Evolutionary conservation across 495 filamentous ascomycete species (phyloP).

Genomic region (Cairneyella variabilis): DNA sequence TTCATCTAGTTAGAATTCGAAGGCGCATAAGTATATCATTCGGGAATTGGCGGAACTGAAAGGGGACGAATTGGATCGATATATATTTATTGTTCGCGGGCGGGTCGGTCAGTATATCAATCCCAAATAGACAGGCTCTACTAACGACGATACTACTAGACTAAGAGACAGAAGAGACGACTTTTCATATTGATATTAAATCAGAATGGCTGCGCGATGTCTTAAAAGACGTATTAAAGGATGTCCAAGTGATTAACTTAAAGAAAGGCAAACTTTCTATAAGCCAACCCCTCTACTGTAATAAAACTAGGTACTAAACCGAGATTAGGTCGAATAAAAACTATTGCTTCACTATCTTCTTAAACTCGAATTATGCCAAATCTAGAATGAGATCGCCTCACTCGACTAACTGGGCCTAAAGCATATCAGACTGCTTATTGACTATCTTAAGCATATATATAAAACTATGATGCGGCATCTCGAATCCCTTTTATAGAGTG

Average conservation of each 20-base stretch:
- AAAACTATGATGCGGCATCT: neutral
- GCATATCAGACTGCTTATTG: conserved; percentile 24
- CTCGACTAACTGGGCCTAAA: neutral
- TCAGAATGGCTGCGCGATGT: conserved; percentile 17
- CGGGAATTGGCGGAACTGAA: conserved; percentile 65
- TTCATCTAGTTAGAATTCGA: conserved; percentile 45
- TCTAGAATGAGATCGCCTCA: neutral
- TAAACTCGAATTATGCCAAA: conserved; percentile 27
- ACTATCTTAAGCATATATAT: conserved; percentile 37
- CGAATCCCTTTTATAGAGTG: neutral
- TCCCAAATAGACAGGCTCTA: neutral
- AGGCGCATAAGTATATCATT: conserved; percentile 72
- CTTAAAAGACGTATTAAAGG: conserved; percentile 17
- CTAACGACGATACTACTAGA: conserved; percentile 3
- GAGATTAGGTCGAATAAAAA: conserved; percentile 28
- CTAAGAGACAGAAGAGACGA: conserved; percentile 7
- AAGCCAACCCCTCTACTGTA: neutral
- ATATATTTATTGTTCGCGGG: conserved; percentile 71
- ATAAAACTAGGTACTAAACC: neutral
- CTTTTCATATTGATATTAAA: conserved; percentile 18
- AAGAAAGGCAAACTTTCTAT: conserved; percentile 16
- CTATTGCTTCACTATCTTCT: conserved; percentile 33
- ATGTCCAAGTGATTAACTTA: conserved; percentile 10
- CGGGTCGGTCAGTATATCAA: conserved; percentile 5
- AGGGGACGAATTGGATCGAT: conserved; percentile 66